Percentiles rank a stretch among this genome's conserved stretches.
phyloP scores from a whole-genome alignment of 331 rosid species.

The Quercus phellos region DNA sequence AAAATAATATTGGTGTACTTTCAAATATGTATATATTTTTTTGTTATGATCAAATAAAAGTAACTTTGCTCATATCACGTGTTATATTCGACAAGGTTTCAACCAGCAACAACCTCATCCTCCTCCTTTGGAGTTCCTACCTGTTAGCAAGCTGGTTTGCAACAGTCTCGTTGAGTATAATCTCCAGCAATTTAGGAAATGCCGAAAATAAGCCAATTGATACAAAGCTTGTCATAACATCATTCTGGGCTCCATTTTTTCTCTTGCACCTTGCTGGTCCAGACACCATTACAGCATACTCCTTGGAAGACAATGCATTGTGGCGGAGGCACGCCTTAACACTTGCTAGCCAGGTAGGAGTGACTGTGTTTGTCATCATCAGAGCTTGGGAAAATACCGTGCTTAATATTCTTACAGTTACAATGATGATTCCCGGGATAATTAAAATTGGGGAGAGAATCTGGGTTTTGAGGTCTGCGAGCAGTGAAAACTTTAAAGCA shows the following conservation, averaged over 20 bases:
- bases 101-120: background rate
- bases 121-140: slow-evolving; percentile 22
- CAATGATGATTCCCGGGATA: slow-evolving; percentile 26
- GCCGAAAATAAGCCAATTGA: background rate
- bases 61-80: too few relatives aligned
- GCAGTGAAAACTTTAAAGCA: slow-evolving; percentile 28
- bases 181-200: slow-evolving; percentile 2
- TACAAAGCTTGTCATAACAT: background rate
- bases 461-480: slow-evolving; percentile 34
- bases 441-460: slow-evolving; percentile 36
- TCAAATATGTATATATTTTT: too few relatives aligned
- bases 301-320: slow-evolving; percentile 41
- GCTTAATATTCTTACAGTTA: slow-evolving; percentile 20
- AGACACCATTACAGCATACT: slow-evolving; percentile 37
- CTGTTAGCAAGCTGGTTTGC: slow-evolving; percentile 33
- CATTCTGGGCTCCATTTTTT: slow-evolving; percentile 45
- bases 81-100: too few relatives aligned
- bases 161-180: slow-evolving; percentile 16
- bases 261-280: slow-evolving; percentile 53
- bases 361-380: slow-evolving; percentile 16
- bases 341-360: slow-evolving; percentile 5
- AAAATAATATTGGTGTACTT: too few relatives aligned
- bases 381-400: slow-evolving; percentile 1
- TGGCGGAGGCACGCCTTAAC: slow-evolving; percentile 33
- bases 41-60: too few relatives aligned